Conservation (phyloP, 2,329 filamentous ascomycete genomes). For the Teratosphaeria viscida region DNA sequence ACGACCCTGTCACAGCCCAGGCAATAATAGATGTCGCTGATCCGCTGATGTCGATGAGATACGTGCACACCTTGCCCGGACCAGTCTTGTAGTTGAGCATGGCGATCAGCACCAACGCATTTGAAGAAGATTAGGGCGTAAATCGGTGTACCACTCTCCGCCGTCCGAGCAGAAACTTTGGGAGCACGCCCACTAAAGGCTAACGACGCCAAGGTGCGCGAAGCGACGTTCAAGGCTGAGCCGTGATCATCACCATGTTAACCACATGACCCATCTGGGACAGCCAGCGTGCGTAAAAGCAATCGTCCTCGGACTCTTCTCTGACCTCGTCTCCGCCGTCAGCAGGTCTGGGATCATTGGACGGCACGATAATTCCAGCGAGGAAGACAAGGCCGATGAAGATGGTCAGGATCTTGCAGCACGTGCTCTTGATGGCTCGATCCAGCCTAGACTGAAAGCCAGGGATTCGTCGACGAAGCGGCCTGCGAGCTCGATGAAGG, state of each 20-base stretch:
- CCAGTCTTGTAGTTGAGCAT: slow-evolving; percentile 4
- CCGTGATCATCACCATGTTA: slow-evolving; percentile 1
- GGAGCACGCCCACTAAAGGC: slow-evolving; percentile 4
- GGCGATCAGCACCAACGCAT: slow-evolving; percentile 4
- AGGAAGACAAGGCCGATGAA: slow-evolving; percentile 9
- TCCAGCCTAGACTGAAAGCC: slow-evolving; percentile 8
- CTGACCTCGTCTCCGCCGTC: slow-evolving; percentile 5
- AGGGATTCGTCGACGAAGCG: slow-evolving; percentile 8
- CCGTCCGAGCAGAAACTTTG: slow-evolving; percentile 6
- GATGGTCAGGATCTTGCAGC: slow-evolving; percentile 5
- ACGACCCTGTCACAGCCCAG: slow-evolving; percentile 4
- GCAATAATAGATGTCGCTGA: slow-evolving; percentile 6
- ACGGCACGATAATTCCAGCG: slow-evolving; percentile 6
- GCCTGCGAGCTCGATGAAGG: slow-evolving; percentile 8
- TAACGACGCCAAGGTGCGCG: slow-evolving; percentile 4
- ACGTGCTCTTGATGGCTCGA: slow-evolving; percentile 7
- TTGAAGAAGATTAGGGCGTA: slow-evolving; percentile 5
- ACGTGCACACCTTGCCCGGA: background rate
- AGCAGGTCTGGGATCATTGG: slow-evolving; percentile 5
- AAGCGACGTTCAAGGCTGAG: slow-evolving; percentile 5
- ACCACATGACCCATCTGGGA: slow-evolving; percentile 8
- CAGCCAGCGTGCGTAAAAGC: slow-evolving; percentile 4
- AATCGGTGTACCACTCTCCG: slow-evolving; percentile 4
- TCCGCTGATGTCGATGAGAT: background rate
- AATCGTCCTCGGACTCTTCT: slow-evolving; percentile 7